Evolutionary conservation across 345 rosid species (phyloP), one percentile per base, ranked within the genome.

Genomic region (Eucalyptus fibrosa): DNA sequence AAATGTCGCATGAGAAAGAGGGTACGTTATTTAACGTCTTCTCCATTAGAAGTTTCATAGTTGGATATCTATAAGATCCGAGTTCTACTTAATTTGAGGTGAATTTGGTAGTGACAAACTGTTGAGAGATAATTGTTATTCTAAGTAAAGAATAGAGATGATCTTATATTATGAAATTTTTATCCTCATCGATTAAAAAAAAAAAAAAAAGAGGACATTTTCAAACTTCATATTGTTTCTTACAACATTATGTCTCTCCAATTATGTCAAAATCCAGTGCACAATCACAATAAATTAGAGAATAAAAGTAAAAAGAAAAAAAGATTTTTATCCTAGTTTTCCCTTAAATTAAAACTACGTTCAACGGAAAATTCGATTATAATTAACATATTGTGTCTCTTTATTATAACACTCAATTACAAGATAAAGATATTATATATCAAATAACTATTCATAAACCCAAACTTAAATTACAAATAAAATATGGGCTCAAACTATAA

Each of bases 331-430:
- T 24, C 6, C 2, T 10, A 10, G 0, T 56, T 56, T 24, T 19
- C 6, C 13, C 30, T 56, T 4, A 56, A 56, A 56, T 23, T 56
- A 56, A 9, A 24, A 1, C 28, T 56, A 9, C 13, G 3, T 56
- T 24, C 13, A 24, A 0, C 3, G 10, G 7, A 24, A 0, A 2
- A 56, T 56, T 56, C 6, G 1, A 56, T 23, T 56, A 56, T 24
- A 56, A 56, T 56, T 24, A 56, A 23, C 14, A 24, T 4, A 4
- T 56, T 56, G 5, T 0, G 10, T 1, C 6, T 24, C 6, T 24
- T 9, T 23, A 23, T 56, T 24, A 56, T 0, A 24, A 56, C 3
- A 3, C 13, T 24, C 30, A 24, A 9, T 10, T 24, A 56, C 9
- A 56, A 24, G 2, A 23, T 1, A 56, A 56, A 56, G 1, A 56